Evolutionary conservation across 306 rosid species (phyloP), one percentile per base, ranked within the genome.

Genomic region (Cicer chorassanicum): DNA sequence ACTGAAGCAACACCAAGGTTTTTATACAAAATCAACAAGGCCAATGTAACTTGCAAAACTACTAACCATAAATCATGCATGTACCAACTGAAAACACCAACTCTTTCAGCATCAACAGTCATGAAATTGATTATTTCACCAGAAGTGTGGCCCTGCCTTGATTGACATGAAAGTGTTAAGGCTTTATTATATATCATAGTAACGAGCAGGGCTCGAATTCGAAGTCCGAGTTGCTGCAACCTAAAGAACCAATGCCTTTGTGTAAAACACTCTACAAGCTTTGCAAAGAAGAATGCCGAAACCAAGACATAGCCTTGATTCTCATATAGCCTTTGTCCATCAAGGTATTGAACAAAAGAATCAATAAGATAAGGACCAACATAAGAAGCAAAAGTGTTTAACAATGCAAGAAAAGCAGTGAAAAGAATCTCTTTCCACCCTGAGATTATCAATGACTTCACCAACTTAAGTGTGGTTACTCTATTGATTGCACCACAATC

Each of bases 351-450:
- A 65, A 84, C 90, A 51, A 84, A 79, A 49, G 77, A 6, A 44
- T 86, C 86, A 65, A 84, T 84, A 53, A 84, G 86, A 79, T 81
- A 84, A 13, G 88, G 90, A 54, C 90, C 88, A 69, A 86, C 88
- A 65, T 86, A 86, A 74, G 86, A 78, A 72, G 90, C 87, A 72
- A 84, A 14, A 2, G 86, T 67, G 44, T 72, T 42, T 6, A 69
- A 1, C 1, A 78, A 6, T 34, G 48, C 81, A 55, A 78, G 66
- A 68, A 80, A 8, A 16, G 48, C 87, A 1, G 86, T 81, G 43
- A 74, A 61, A 39, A 84, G 69, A 79, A 86, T 72, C 64, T 84
- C 88, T 63, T 79, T 84, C 90, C 86, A 76, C 1, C 72, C 84
- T 13, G 82, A 75, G 63, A 68, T 8, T 3, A 84, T 0, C 6